Base-by-base conservation (phyloP, 371 early-diverging fungal genomes). In the Apophysomyces variabilis region DNA sequence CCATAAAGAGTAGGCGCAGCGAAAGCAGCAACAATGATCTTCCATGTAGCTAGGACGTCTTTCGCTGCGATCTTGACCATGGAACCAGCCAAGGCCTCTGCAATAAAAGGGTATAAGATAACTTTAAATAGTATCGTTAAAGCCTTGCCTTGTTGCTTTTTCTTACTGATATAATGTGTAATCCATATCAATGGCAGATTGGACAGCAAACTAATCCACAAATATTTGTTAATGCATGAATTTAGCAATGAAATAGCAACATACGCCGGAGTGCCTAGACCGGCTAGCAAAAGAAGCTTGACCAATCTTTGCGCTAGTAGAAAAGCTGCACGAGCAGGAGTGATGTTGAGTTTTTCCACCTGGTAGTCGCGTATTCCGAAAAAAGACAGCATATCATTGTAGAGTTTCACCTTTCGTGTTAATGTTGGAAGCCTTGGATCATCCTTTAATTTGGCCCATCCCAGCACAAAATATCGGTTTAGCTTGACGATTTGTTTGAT, bases 21-120 rank as follows among this genome's bases (percentile, higher is more conserved):
- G 36, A 88, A 87, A 32, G 92, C 74, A 35, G 92, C 91, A 13
- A 93, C 91, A 38, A 96, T 78, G 0, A 97, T 85, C 74, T 98
- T 98, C 99, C 98, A 98, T 4, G 97, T 96, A 1, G 96, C 95
- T 16, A 98, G 74, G 4, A 99, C 98, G 72, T 99, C 99, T 57
- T 89, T 88, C 14, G 94, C 99, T 32, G 87, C 85, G 66, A 98
- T 89, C 72, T 99, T 99, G 60, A 99, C 97, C 41, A 91, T 92
- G 18, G 96, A 96, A 21, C 87, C 91, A 1, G 91, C 92, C 66
- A 94, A 78, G 0, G 98, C 99, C 73, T 96, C 95, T 83, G 54
- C 7, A 37, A 16, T 11, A 1, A 35, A 4, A 45, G 1, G 32
- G 32, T 26, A 26, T 26, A 3, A 26, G 32, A 26, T 26, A 26